A percentile compares a stretch with the other conserved stretches of the same genome.
Conservation (phyloP, 352 stramenopile species). For the Peronospora farinosa region DNA sequence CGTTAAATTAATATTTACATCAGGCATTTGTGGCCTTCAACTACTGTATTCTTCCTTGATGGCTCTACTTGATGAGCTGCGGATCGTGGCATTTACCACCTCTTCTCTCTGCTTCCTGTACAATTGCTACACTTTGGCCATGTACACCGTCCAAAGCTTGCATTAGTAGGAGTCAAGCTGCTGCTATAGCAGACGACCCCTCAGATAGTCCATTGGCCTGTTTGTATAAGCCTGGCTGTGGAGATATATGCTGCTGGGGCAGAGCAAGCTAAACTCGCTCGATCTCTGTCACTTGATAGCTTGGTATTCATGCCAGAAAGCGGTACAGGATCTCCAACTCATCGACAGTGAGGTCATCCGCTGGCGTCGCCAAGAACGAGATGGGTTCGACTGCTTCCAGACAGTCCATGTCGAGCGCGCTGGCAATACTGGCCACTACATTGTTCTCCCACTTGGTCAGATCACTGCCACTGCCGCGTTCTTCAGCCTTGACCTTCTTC, state of each 20-base stretch:
- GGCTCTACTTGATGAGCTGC: not conserved
- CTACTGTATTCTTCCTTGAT: not conserved
- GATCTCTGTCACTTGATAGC: not conserved
- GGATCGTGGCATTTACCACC: not conserved
- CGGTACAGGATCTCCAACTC: slow-evolving; percentile 41
- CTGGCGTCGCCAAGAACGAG: slow-evolving; percentile 20
- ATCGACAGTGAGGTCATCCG: slow-evolving; percentile 22
- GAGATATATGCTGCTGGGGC: not conserved
- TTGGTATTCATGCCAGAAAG: slow-evolving; percentile 31
- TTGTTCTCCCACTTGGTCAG: slow-evolving; percentile 33
- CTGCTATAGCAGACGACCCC: not conserved
- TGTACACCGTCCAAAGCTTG: not conserved
- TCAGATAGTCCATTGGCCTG: not conserved
- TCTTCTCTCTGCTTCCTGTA: not conserved
- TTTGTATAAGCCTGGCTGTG: not conserved
- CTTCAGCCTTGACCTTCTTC: slow-evolving; percentile 37
- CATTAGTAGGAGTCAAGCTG: not conserved
- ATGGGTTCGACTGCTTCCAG: slow-evolving; percentile 21
- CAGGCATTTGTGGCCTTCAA: not conserved
- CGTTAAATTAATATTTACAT: slow-evolving; percentile 8
- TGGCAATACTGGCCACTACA: slow-evolving; percentile 24
- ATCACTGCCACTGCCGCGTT: slow-evolving; percentile 5
- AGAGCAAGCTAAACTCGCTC: not conserved
- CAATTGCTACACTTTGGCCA: not conserved
- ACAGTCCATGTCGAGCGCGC: slow-evolving; percentile 17